These are phyloP conservation scores for Penicillium sp. DNA, from an alignment of 2,329 filamentous ascomycete species.

Conservation along the genomic window DNA sequence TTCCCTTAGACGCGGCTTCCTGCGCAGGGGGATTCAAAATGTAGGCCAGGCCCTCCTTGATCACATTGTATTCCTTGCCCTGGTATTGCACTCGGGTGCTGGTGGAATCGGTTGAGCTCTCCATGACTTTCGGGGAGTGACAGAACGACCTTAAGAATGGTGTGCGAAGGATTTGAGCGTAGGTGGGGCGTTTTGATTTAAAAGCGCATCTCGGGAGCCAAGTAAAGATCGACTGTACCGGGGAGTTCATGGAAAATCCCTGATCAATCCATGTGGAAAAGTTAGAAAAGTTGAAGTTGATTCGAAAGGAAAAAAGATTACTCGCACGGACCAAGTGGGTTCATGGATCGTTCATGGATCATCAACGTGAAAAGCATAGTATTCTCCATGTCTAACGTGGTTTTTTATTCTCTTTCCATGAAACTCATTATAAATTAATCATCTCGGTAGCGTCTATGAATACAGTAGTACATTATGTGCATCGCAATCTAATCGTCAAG, in stretches of 20 bases:
- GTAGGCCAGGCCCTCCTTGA: constrained; percentile 67
- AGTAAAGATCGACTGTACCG: constrained; percentile 1
- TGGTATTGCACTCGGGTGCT: constrained; percentile 43
- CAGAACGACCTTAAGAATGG: constrained; percentile 6
- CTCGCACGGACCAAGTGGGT: constrained; percentile 21
- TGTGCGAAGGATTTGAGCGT: constrained; percentile 1
- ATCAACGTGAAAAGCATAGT: neutral
- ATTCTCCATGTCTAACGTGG: neutral
- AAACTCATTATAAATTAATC: constrained; percentile 2
- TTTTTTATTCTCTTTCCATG: neutral
- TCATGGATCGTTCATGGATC: no score
- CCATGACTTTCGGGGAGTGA: constrained; percentile 19
- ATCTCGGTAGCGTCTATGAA: neutral
- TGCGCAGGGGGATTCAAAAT: constrained; percentile 62
- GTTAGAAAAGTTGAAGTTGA: constrained; percentile 5
- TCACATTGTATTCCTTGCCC: constrained; percentile 57
- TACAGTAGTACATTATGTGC: constrained; percentile 5
- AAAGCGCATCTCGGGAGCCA: constrained; percentile 11
- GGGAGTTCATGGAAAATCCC: constrained; percentile 15
- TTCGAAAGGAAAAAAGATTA: constrained; percentile 18
- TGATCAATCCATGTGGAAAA: neutral
- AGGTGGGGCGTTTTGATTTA: neutral
- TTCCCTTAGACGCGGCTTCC: constrained; percentile 41
- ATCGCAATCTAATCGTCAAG: neutral
- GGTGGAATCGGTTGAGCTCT: constrained; percentile 15